phyloP scores from a whole-genome alignment of 108 stramenopile genomes.

The Fistulifera pelliculosa region DNA sequence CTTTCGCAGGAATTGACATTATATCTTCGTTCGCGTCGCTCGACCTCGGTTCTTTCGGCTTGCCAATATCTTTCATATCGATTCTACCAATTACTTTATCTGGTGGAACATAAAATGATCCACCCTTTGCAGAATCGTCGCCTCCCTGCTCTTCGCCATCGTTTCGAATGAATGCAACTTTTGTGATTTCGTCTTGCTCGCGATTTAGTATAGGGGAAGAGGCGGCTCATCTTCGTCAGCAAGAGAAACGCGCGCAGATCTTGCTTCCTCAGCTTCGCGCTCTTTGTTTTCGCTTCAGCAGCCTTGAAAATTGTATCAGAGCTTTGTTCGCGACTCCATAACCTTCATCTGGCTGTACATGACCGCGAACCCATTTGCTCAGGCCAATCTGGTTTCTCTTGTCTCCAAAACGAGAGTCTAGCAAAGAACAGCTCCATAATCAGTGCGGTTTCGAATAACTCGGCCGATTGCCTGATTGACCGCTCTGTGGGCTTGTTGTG shows the following conservation, averaged over 20 bases:
- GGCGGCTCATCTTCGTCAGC: slow-evolving; percentile 11
- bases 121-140: neutral
- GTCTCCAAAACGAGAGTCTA: slow-evolving; percentile 88
- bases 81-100: slow-evolving; percentile 30
- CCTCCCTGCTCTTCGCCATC: neutral
- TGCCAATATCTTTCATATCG: slow-evolving; percentile 19
- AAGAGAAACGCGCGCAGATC: neutral
- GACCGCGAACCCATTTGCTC: slow-evolving; percentile 78
- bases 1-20: neutral
- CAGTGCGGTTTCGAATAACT: slow-evolving; percentile 94
- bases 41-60: neutral
- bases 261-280: slow-evolving; percentile 23
- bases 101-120: slow-evolving; percentile 28
- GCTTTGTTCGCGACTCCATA: slow-evolving; percentile 43
- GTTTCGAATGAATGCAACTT: slow-evolving; percentile 42
- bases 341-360: slow-evolving; percentile 63
- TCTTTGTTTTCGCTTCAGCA: slow-evolving; percentile 39
- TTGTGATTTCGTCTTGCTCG: slow-evolving; percentile 30
- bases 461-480: slow-evolving; percentile 98
- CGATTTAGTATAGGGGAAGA: neutral
- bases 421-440: slow-evolving; percentile 94
- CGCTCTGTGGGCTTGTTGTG: slow-evolving; percentile 91
- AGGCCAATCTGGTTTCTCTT: slow-evolving; percentile 57
- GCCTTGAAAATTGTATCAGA: slow-evolving; percentile 58
- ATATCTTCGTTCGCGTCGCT: neutral